Conservation (phyloP, 441 rosid genomes). For the Euphorbia celastroides region DNA sequence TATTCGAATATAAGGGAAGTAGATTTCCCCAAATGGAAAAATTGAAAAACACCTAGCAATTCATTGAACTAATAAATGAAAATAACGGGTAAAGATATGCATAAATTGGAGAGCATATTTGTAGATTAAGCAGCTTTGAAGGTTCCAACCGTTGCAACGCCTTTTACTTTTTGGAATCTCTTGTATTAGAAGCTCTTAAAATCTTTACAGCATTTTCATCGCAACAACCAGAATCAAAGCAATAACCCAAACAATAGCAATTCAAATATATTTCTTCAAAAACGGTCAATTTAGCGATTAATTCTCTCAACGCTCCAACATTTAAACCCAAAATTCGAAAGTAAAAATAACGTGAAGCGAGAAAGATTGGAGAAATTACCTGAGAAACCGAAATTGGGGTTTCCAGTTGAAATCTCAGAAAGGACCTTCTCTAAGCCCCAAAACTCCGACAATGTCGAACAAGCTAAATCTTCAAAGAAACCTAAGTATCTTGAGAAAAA, state of each 20-base stretch:
- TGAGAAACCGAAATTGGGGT: conserved; percentile 3
- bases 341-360: conserved; percentile 3
- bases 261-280: conserved; percentile 5
- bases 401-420: conserved; percentile 11
- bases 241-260: conserved; percentile 7
- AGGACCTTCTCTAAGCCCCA: background rate
- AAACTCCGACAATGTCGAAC: background rate
- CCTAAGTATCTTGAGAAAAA: conserved; percentile 21
- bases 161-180: conserved; percentile 30
- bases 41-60: conserved; percentile 6
- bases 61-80: background rate
- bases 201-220: conserved; percentile 22
- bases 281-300: conserved; percentile 9
- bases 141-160: conserved; percentile 35
- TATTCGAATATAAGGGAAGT: conserved; percentile 14
- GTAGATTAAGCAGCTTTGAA: conserved; percentile 28
- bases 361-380: conserved; percentile 7
- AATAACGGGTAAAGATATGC: conserved; percentile 21
- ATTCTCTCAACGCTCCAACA: background rate
- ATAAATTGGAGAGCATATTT: conserved; percentile 11
- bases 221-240: background rate
- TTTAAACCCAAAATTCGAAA: background rate
- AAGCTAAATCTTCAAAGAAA: conserved; percentile 5
- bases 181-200: conserved; percentile 31
- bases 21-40: conserved; percentile 10